Percentiles rank a stretch among this genome's conserved stretches.
Evolutionary conservation across 495 filamentous ascomycete species (phyloP).

Genomic region (Podospora anserina): DNA sequence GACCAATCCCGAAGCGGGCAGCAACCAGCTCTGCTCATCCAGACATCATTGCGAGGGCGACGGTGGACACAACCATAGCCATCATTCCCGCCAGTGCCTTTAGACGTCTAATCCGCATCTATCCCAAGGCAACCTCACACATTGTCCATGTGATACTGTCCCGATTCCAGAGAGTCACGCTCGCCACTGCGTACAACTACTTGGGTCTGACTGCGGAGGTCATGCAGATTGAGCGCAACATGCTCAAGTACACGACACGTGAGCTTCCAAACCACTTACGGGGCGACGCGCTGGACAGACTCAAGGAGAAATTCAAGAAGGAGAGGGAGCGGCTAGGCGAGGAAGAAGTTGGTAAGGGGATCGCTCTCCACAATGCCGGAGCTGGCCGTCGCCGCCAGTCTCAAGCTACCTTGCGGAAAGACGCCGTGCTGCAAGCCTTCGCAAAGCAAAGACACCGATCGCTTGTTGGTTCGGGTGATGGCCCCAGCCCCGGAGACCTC

Average conservation of each 20-base stretch:
- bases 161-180: constrained; percentile 87
- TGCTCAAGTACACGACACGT: constrained; percentile 86
- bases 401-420: constrained; percentile 72
- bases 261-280: constrained; percentile 90
- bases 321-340: constrained; percentile 80
- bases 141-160: constrained; percentile 97
- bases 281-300: constrained; percentile 73
- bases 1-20: constrained; percentile 41
- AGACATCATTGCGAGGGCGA: constrained; percentile 94
- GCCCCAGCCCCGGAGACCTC: constrained; percentile 72
- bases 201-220: constrained; percentile 89
- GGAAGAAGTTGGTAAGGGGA: constrained; percentile 87
- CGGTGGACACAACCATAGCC: constrained; percentile 94
- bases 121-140: constrained; percentile 92
- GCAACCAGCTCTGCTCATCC: constrained; percentile 81
- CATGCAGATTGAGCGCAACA: constrained; percentile 81
- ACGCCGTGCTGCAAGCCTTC: constrained; percentile 70
- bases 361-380: constrained; percentile 82
- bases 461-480: constrained; percentile 32
- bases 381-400: constrained; percentile 65
- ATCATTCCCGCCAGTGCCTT: constrained; percentile 97
- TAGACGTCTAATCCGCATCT: constrained; percentile 86
- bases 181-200: constrained; percentile 90
- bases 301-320: constrained; percentile 89
- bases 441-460: constrained; percentile 41